phyloP scores from a whole-genome alignment of 2,329 filamentous ascomycete species.

The Cyphellophora europaea region DNA sequence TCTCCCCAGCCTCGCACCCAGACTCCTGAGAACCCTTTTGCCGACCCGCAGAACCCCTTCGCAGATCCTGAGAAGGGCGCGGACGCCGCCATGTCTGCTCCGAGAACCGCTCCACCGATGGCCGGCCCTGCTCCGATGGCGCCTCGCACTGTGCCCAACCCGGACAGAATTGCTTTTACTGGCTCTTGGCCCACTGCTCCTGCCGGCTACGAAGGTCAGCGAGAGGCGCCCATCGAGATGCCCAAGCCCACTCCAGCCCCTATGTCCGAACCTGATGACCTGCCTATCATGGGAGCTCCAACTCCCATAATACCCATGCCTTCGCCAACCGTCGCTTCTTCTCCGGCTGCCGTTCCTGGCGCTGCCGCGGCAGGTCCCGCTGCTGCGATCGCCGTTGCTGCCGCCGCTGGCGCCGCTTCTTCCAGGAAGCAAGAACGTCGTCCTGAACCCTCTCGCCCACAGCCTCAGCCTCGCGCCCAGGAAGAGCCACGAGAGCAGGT shows the following conservation, averaged over 20 bases:
- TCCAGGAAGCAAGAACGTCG: constrained; percentile 1
- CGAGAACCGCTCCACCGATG: not conserved
- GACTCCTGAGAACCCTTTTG: constrained; percentile 11
- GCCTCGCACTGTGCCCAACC: constrained; percentile 4
- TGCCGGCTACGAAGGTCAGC: not conserved
- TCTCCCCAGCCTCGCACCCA: constrained; percentile 11
- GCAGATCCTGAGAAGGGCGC: constrained; percentile 15
- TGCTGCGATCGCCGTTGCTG: constrained; percentile 31
- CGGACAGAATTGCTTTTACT: constrained; percentile 7
- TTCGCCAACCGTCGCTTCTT: not conserved
- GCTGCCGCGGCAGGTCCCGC: constrained; percentile 12
- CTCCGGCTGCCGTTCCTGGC: constrained; percentile 1
- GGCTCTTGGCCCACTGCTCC: not conserved
- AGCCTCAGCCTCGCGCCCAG: constrained; percentile 5
- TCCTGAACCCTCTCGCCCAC: constrained; percentile 4
- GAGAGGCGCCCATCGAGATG: not conserved
- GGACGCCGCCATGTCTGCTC: constrained; percentile 8
- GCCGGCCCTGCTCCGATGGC: constrained; percentile 9
- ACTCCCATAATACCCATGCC: no score
- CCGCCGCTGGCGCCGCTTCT: constrained; percentile 26
- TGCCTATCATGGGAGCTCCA: no score
- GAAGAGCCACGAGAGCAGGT: not conserved
- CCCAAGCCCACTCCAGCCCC: not conserved
- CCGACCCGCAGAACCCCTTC: constrained; percentile 18
- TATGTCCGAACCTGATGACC: no score